phyloP scores from a whole-genome alignment of 306 rosid genomes.

The Vigna nakashimae region DNA sequence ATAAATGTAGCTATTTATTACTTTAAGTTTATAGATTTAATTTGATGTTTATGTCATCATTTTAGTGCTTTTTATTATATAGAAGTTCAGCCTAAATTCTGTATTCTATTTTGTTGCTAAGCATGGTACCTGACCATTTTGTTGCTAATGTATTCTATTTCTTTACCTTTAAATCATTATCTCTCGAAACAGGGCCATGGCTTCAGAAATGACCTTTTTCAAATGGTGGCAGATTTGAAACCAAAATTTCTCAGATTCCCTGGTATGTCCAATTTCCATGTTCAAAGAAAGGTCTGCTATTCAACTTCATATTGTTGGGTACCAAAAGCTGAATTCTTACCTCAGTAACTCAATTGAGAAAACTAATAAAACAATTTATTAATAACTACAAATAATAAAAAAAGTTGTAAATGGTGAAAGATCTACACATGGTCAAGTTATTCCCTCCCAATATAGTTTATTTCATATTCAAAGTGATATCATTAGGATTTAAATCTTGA shows the following conservation, averaged over 20 bases:
- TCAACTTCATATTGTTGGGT: not conserved
- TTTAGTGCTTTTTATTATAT: no score
- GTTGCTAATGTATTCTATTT: not conserved
- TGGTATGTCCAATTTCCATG: not conserved
- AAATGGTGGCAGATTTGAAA: conserved; percentile 8
- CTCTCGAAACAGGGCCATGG: not conserved
- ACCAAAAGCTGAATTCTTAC: not conserved
- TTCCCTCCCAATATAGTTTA: no score
- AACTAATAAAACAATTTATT: not conserved
- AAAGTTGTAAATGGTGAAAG: not conserved
- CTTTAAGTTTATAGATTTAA: no score
- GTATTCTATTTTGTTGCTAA: no score
- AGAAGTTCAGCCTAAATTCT: no score
- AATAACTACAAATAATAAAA: not conserved
- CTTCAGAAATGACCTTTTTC: conserved; percentile 12
- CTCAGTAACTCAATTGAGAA: not conserved
- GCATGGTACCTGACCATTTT: no score
- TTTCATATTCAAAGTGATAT: no score
- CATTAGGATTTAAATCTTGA: no score
- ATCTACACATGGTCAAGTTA: no score
- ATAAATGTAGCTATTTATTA: not conserved
- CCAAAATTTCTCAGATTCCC: conserved; percentile 16
- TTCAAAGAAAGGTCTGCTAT: not conserved
- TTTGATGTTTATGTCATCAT: no score
- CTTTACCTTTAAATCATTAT: not conserved